These are phyloP conservation scores for Eremomyces bilateralis DNA, from an alignment of 495 filamentous ascomycete species.

Conservation along the genomic window DNA sequence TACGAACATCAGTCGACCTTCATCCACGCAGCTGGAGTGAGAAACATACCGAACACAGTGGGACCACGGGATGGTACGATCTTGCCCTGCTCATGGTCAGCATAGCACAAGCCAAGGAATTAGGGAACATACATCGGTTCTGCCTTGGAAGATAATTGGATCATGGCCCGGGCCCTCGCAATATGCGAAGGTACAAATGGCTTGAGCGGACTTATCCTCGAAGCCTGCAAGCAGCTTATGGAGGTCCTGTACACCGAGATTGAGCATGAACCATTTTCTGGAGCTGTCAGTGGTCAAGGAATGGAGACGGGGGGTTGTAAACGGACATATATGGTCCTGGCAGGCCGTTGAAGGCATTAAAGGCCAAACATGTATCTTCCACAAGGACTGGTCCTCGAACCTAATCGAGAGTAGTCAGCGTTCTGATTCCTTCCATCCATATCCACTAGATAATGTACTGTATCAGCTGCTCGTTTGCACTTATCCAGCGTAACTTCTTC, in stretches of 20 bases:
- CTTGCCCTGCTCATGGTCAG: constrained; percentile 32
- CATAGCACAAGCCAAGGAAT: constrained; percentile 1
- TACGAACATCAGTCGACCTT: constrained; percentile 6
- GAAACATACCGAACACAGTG: constrained; percentile 52
- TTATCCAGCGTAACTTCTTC: constrained; percentile 83
- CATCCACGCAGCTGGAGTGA: neutral
- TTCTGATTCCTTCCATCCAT: neutral
- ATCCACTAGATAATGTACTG: constrained; percentile 22
- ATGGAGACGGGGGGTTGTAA: neutral
- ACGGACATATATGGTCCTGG: constrained; percentile 94
- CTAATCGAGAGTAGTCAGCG: constrained; percentile 20
- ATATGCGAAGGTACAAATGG: constrained; percentile 92
- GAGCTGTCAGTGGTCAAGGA: constrained; percentile 2
- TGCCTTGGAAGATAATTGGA: constrained; percentile 75
- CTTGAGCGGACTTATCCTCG: constrained; percentile 72
- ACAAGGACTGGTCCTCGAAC: constrained; percentile 73
- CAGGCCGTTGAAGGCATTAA: constrained; percentile 67
- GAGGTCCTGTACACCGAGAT: constrained; percentile 59
- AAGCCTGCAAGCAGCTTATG: constrained; percentile 84
- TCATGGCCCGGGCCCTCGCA: constrained; percentile 67
- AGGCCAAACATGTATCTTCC: constrained; percentile 89
- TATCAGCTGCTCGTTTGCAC: constrained; percentile 51
- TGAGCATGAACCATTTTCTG: constrained; percentile 76
- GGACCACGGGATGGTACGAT: constrained; percentile 60
- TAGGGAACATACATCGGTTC: constrained; percentile 27